These are phyloP conservation scores for Myxozyma geophila DNA, from an alignment of 805 yeast genomes.

Conservation along the genomic window DNA sequence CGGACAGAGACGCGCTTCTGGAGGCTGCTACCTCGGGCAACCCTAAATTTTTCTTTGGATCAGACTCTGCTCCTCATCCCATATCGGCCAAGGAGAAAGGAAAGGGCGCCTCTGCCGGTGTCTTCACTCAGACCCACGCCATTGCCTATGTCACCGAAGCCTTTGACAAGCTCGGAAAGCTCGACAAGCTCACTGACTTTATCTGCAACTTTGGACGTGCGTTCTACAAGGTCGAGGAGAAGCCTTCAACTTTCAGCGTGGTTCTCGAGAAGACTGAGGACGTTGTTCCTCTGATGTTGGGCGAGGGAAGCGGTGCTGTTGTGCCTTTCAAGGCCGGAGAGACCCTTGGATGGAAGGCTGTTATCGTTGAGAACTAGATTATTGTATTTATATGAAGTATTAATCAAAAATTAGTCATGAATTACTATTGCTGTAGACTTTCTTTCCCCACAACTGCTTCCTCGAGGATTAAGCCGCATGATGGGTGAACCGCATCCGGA, in stretches of 20 bases:
- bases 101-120: constrained; percentile 96
- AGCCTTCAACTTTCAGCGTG: constrained; percentile 53
- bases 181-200: constrained; percentile 71
- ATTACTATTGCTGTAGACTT: neutral
- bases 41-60: constrained; percentile 93
- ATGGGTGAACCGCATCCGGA: neutral
- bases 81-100: constrained; percentile 74
- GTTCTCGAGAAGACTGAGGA: constrained; percentile 55
- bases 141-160: constrained; percentile 84
- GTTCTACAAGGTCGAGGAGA: constrained; percentile 66
- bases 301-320: constrained; percentile 55
- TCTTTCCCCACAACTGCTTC: neutral
- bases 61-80: constrained; percentile 98
- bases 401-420: no score
- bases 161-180: constrained; percentile 67
- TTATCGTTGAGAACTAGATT: constrained; percentile 1
- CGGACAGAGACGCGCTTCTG: constrained; percentile 77
- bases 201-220: constrained; percentile 72
- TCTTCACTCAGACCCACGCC: constrained; percentile 84
- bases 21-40: constrained; percentile 90
- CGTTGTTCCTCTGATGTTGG: constrained; percentile 63
- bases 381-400: neutral
- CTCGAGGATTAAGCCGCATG: neutral
- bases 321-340: constrained; percentile 91
- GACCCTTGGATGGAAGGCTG: constrained; percentile 60